These are phyloP conservation scores for Paramyrothecium roridum DNA, from an alignment of 2,329 filamentous ascomycete genomes.

Conservation along the genomic window DNA sequence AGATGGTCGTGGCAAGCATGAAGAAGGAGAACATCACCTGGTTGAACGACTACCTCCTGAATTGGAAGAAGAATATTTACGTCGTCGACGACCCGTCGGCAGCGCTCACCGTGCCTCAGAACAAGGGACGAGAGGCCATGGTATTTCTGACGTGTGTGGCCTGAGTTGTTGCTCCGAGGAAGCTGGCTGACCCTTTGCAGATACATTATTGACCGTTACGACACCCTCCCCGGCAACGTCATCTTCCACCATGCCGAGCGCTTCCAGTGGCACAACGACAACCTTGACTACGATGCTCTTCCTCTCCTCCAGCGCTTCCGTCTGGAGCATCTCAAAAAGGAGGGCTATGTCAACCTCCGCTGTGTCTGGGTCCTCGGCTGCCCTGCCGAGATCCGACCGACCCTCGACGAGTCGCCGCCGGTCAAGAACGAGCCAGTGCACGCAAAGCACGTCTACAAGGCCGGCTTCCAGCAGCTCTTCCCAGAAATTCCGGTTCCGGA, in stretches of 20 bases:
- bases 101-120: constrained; percentile 42
- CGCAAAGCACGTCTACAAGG: constrained; percentile 38
- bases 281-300: constrained; percentile 52
- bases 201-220: constrained; percentile 48
- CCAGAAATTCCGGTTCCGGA: constrained; percentile 40
- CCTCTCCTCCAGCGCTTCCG: constrained; percentile 45
- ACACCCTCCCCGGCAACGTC: constrained; percentile 37
- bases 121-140: constrained; percentile 52
- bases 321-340: constrained; percentile 44
- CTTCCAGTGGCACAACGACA: constrained; percentile 53
- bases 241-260: constrained; percentile 47
- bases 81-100: constrained; percentile 48
- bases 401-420: constrained; percentile 29
- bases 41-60: constrained; percentile 35
- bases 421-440: constrained; percentile 28
- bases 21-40: constrained; percentile 32
- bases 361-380: constrained; percentile 59
- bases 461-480: constrained; percentile 38
- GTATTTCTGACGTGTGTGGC: constrained; percentile 42
- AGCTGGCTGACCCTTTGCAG: constrained; percentile 12
- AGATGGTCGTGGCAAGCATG: constrained; percentile 29
- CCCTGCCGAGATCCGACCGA: constrained; percentile 41
- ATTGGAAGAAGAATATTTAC: constrained; percentile 53
- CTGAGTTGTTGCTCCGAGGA: neutral
- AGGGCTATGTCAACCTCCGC: constrained; percentile 59